A percentile compares a stretch with the other conserved stretches of the same genome.
Evolutionary conservation across 345 rosid genomes (phyloP).

Genomic region (Gossypium thurberi): DNA sequence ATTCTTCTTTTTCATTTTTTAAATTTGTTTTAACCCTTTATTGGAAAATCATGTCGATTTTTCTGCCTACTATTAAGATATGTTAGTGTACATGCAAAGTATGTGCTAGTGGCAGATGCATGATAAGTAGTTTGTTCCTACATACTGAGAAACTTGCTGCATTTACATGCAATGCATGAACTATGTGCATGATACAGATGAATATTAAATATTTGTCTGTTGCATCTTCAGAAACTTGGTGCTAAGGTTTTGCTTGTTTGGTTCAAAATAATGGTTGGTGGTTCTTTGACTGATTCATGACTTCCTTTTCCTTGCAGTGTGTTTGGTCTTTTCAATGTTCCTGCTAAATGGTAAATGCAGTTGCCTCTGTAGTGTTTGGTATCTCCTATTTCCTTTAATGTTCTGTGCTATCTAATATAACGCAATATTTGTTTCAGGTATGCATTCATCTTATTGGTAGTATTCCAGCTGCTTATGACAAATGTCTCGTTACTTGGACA

Average conservation of each 20-base stretch:
- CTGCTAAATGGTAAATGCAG: conserved; percentile 66
- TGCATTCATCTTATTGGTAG: conserved; percentile 70
- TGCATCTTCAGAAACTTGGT: neutral
- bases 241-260: neutral
- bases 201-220: neutral
- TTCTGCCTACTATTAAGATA: neutral
- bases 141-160: neutral
- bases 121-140: neutral
- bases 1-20: neutral
- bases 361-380: conserved; percentile 8
- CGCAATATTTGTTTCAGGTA: conserved; percentile 48
- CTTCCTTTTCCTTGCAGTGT: conserved; percentile 52
- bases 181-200: neutral
- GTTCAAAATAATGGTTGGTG: neutral
- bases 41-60: neutral
- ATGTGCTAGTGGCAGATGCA: neutral
- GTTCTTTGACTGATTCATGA: conserved; percentile 13
- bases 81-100: neutral
- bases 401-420: neutral
- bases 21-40: neutral
- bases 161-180: neutral
- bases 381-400: neutral
- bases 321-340: conserved; percentile 95
- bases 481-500: conserved; percentile 96
- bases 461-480: conserved; percentile 82